Evolutionary conservation across 2,329 filamentous ascomycete species (phyloP), one percentile per base, ranked within the genome.

Genomic region (Exophiala xenobiotica): DNA sequence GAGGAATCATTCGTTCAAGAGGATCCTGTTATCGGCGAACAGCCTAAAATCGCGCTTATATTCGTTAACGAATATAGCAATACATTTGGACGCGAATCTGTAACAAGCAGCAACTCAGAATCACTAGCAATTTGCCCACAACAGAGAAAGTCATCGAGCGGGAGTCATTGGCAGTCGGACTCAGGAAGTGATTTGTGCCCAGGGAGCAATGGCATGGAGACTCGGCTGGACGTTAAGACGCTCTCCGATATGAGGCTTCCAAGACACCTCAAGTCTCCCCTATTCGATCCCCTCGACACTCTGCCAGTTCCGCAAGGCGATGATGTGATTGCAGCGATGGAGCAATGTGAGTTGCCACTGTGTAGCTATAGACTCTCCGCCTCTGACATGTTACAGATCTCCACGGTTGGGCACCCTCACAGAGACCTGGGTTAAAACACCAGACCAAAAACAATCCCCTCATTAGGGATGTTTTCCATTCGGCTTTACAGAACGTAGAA

Each of bases 361-460:
- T 4, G 6, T 23, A 16, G 3, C 39, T 14, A 33, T 31, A 12
- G 31, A 35, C n/a, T 29, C 14, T 16, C 18, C 16, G 16, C 14
- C 35, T 12, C 46, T 56, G 16, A 56, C 20, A n/a, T 16, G 8
- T 19, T 23, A n/a, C 20, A 56, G 54, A 40, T 33, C 51, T 57
- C 12, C 43, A 53, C 20, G 44, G 39, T 19, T 57, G 54, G 54
- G 51, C 47, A 6, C 54, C 54, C 6, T 54, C 51, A 3, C 54
- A 57, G 24, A 37, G 47, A 16, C 54, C 54, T 7, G 51, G 51
- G 5, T 38, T 57, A 9, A 54, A 43, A 38, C 50, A 51, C 19
- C 54, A 57, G 26, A 54, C 50, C 6, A 53, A 39, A 24, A 48
- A 57, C 37, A 57, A 57, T 19, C 54, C 54, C n/a, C 48, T 57